These are phyloP conservation scores for Talaromyces sp. DNA, from an alignment of 2,329 filamentous ascomycete species.

Conservation along the genomic window DNA sequence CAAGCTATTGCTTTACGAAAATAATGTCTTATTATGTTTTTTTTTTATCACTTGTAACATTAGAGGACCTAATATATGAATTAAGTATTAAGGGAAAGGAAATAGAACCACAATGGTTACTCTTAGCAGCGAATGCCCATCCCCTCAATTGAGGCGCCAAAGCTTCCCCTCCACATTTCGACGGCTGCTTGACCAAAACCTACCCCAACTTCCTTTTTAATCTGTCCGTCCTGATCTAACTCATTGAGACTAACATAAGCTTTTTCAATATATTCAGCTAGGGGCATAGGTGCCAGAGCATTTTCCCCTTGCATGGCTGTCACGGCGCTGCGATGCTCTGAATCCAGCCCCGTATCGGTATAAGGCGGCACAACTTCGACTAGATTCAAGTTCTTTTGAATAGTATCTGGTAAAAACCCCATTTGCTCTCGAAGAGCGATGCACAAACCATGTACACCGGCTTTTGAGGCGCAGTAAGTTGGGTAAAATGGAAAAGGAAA, in stretches of 20 bases:
- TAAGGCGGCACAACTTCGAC: conserved; percentile 12
- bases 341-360: conserved; percentile 7
- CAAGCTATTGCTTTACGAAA: background rate
- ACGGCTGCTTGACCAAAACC: conserved; percentile 2
- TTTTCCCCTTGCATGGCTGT: conserved; percentile 6
- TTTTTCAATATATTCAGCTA: conserved; percentile 5
- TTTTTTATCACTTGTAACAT: background rate
- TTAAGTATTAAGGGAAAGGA: background rate
- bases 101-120: no score
- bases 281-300: conserved; percentile 4
- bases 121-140: conserved; percentile 1
- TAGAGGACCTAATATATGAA: background rate
- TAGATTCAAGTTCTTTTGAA: conserved; percentile 8
- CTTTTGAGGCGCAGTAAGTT: conserved; percentile 10
- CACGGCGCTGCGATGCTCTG: background rate
- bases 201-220: conserved; percentile 7
- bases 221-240: background rate
- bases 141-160: conserved; percentile 8
- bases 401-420: background rate
- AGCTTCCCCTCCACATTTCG: conserved; percentile 8
- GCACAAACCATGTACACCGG: conserved; percentile 8
- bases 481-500: conserved; percentile 8
- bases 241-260: background rate
- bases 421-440: conserved; percentile 7
- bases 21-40: background rate